phyloP scores from a whole-genome alignment of 129 eudicot genomes.

The Apium graveolens region DNA sequence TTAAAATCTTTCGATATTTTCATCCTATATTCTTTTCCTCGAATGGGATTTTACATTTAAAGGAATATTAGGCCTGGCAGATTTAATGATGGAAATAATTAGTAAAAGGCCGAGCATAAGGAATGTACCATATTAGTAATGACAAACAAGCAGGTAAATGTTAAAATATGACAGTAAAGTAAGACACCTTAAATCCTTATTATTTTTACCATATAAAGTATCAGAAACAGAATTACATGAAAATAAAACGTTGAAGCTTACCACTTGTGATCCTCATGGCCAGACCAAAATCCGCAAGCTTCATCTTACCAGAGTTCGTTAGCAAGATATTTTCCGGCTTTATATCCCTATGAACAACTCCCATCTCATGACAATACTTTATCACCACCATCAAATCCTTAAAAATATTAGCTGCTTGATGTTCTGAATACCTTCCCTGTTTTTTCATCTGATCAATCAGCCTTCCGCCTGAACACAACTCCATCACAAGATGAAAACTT shows the following conservation, averaged over 20 bases:
- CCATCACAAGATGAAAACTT: slow-evolving; percentile 38
- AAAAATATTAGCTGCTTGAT: slow-evolving; percentile 29
- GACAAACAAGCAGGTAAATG: background rate
- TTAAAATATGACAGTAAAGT: background rate
- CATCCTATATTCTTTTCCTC: background rate
- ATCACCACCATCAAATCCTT: slow-evolving; percentile 34
- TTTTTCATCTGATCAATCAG: slow-evolving; percentile 34
- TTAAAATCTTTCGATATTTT: background rate
- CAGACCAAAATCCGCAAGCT: slow-evolving; percentile 57
- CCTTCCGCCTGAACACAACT: slow-evolving; percentile 40
- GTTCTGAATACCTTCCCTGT: slow-evolving; percentile 28
- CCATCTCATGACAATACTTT: slow-evolving; percentile 47
- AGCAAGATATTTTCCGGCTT: slow-evolving; percentile 47
- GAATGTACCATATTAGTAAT: background rate
- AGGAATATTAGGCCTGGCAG: background rate
- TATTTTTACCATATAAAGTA: background rate
- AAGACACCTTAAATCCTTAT: background rate
- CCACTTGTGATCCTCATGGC: slow-evolving; percentile 47
- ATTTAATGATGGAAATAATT: background rate
- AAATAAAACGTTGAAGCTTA: slow-evolving; percentile 7
- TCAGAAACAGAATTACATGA: background rate
- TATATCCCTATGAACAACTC: slow-evolving; percentile 40
- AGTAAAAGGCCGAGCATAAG: background rate
- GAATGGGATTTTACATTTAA: background rate
- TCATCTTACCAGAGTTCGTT: slow-evolving; percentile 27